Conservation (phyloP, 2,329 filamentous ascomycete genomes). For the Beauveria australis region DNA sequence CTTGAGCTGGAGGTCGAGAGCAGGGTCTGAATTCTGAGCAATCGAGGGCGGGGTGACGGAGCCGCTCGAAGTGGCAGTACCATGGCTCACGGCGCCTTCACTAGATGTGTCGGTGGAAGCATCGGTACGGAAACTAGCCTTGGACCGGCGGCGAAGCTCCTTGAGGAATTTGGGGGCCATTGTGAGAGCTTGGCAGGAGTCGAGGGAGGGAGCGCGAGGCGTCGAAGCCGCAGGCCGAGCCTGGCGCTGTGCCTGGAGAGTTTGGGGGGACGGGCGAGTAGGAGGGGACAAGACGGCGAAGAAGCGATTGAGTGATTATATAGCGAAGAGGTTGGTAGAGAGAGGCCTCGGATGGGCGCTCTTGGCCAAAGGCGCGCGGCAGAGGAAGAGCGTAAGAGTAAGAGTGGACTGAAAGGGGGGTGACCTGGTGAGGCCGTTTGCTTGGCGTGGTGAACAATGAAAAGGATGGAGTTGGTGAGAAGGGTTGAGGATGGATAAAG, state of each 20-base stretch:
- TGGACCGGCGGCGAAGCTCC: constrained; percentile 68
- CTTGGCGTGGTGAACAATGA: not conserved
- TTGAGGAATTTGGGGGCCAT: constrained; percentile 61
- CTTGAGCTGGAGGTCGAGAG: constrained; percentile 53
- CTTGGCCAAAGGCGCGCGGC: constrained; percentile 5
- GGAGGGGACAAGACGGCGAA: not conserved
- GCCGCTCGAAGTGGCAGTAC: constrained; percentile 57
- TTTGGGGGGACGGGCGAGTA: not conserved
- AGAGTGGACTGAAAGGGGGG: not conserved
- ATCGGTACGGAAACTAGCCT: constrained; percentile 61
- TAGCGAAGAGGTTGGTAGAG: not conserved
- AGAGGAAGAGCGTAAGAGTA: not conserved
- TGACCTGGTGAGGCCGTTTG: not conserved
- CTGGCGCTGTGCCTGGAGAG: not conserved
- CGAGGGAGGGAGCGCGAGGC: not conserved
- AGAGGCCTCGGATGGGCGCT: not conserved
- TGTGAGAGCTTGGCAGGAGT: constrained; percentile 12
- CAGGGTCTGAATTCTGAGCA: constrained; percentile 56
- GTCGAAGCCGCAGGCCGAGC: not conserved
- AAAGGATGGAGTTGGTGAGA: not conserved
- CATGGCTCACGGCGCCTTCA: constrained; percentile 48
- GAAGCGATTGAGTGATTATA: constrained; percentile 2
- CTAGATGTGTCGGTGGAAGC: constrained; percentile 54
- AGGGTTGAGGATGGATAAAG: not conserved
- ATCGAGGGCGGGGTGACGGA: constrained; percentile 70